phyloP scores from a whole-genome alignment of 345 rosid species.

The Corchorus capsularis region DNA sequence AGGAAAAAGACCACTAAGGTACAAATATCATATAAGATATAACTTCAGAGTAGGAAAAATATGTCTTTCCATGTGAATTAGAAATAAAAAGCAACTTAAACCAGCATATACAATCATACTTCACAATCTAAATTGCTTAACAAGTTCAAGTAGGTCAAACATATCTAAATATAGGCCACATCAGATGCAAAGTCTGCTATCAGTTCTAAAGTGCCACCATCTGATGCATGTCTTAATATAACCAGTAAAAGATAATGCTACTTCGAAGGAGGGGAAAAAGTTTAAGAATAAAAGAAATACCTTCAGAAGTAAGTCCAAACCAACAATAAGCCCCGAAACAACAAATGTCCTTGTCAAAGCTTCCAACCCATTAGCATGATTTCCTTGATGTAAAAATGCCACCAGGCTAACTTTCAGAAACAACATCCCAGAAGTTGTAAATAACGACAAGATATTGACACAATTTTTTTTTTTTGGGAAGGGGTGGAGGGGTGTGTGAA shows the following conservation, averaged over 20 bases:
- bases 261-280: neutral
- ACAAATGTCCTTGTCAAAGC: conserved; percentile 79
- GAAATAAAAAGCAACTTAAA: neutral
- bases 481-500: too few species aligned
- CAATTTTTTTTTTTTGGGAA: too few species aligned
- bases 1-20: conserved; percentile 12
- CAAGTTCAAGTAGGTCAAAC: neutral
- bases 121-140: neutral
- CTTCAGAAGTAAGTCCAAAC: conserved; percentile 84
- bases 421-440: conserved; percentile 89
- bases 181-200: neutral
- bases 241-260: conserved; percentile 4
- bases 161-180: conserved; percentile 6
- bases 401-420: conserved; percentile 94
- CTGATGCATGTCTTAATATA: neutral
- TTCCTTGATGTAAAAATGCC: conserved; percentile 90
- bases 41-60: too few species aligned
- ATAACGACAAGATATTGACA: conserved; percentile 71
- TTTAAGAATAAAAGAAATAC: conserved; percentile 38
- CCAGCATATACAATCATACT: neutral
- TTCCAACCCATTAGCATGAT: conserved; percentile 72
- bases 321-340: conserved; percentile 71
- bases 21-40: neutral
- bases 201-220: neutral
- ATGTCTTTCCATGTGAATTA: neutral